These are phyloP conservation scores for Solanum peruvianum DNA, from an alignment of 257 asterid species.

Conservation along the genomic window DNA sequence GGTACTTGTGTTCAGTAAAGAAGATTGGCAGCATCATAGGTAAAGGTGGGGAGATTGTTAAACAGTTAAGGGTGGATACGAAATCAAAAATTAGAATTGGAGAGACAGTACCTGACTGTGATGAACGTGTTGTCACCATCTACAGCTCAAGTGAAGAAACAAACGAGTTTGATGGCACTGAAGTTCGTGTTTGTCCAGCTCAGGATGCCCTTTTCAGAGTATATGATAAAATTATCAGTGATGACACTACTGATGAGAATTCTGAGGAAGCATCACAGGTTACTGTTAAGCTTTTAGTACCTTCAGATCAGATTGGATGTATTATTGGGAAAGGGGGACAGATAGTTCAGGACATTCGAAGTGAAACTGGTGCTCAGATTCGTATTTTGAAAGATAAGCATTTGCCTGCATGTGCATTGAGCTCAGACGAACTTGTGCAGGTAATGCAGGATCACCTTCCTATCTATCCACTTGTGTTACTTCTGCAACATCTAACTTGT, in stretches of 20 bases:
- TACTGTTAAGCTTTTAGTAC: conserved; percentile 12
- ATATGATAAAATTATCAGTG: conserved; percentile 11
- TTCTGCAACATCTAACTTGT: background rate
- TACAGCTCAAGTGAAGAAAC: conserved; percentile 18
- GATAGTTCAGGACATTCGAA: conserved; percentile 16
- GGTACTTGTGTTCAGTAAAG: conserved; percentile 11
- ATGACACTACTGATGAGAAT: conserved; percentile 2
- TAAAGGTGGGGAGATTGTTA: conserved; percentile 17
- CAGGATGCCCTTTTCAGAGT: conserved; percentile 17
- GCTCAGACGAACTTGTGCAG: conserved; percentile 18
- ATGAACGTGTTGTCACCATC: conserved; percentile 15
- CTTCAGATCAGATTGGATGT: conserved; percentile 19
- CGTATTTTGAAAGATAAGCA: conserved; percentile 15
- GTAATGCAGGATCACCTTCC: conserved; percentile 1
- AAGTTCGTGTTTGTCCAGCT: conserved; percentile 10
- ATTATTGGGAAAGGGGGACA: conserved; percentile 18
- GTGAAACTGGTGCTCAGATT: conserved; percentile 16
- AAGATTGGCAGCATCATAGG: conserved; percentile 17
- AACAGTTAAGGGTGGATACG: conserved; percentile 15
- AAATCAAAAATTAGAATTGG: conserved; percentile 13
- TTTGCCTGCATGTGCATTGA: conserved; percentile 15
- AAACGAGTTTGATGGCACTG: conserved; percentile 6
- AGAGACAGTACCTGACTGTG: conserved; percentile 11
- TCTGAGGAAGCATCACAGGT: conserved; percentile 2
- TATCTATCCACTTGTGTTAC: background rate